Conservation (phyloP, 352 stramenopile genomes). For the Phytophthora uliginosa region DNA sequence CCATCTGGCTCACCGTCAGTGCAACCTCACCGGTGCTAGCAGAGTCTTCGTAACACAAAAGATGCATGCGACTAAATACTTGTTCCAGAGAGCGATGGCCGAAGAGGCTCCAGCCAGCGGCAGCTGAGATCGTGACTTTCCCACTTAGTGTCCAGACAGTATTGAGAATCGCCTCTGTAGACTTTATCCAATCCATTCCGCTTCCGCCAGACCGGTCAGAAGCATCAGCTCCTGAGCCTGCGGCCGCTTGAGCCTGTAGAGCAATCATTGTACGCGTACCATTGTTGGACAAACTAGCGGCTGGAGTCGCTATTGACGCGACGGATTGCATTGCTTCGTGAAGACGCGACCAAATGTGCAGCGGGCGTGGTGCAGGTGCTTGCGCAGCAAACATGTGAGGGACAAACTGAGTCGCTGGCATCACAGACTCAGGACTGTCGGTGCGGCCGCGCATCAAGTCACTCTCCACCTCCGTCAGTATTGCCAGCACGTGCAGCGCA, state of each 20-base stretch:
- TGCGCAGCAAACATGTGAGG: conserved; percentile 43
- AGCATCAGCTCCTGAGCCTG: conserved; percentile 20
- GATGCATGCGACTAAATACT: conserved; percentile 61
- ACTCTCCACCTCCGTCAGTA: conserved; percentile 60
- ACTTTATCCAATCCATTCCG: conserved; percentile 69
- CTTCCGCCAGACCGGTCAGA: conserved; percentile 11
- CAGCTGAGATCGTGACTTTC: conserved; percentile 58
- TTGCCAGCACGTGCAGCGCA: conserved; percentile 60
- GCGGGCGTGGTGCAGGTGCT: conserved; percentile 42
- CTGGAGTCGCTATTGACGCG: conserved; percentile 34
- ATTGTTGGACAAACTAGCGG: conserved; percentile 23
- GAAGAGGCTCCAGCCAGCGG: conserved; percentile 61
- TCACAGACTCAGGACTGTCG: conserved; percentile 17
- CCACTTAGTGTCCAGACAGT: conserved; percentile 74
- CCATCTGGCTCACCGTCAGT: conserved; percentile 60
- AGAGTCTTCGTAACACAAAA: conserved; percentile 63
- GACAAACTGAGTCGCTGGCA: conserved; percentile 31
- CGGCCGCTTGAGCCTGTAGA: conserved; percentile 36
- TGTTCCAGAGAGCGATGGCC: conserved; percentile 57
- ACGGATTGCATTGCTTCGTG: conserved; percentile 43
- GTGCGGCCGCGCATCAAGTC: conserved; percentile 47
- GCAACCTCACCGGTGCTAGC: conserved; percentile 63
- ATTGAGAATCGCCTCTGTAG: conserved; percentile 65
- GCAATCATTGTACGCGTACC: conserved; percentile 30
- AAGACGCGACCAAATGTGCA: conserved; percentile 57